A percentile compares a stretch with the other conserved stretches of the same genome.
These are phyloP conservation scores for Fusarium robinianum DNA, from an alignment of 2,329 filamentous ascomycete genomes.

Conservation along the genomic window DNA sequence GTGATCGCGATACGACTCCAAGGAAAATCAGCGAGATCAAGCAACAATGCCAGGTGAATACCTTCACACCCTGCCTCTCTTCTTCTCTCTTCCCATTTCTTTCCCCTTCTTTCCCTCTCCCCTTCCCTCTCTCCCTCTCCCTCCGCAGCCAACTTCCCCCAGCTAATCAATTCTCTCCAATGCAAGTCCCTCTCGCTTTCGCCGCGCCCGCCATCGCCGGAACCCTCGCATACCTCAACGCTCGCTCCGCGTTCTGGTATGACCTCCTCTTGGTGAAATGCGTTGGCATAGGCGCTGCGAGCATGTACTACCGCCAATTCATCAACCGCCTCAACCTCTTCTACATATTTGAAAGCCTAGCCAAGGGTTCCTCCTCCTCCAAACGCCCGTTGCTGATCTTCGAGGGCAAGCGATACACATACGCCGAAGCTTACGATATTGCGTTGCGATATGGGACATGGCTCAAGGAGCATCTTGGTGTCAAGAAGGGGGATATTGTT, in stretches of 20 bases:
- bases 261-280: conserved; percentile 66
- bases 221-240: conserved; percentile 77
- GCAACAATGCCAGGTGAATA: conserved; percentile 1
- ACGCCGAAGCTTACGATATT: conserved; percentile 72
- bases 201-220: conserved; percentile 67
- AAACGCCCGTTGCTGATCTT: conserved; percentile 67
- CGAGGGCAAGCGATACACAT: conserved; percentile 71
- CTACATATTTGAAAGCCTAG: conserved; percentile 72
- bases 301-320: conserved; percentile 53
- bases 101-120: no score
- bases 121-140: no score
- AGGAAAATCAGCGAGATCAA: no score
- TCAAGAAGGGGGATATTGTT: conserved; percentile 75
- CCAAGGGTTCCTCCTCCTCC: conserved; percentile 55
- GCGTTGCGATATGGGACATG: conserved; percentile 75
- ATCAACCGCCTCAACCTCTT: conserved; percentile 71
- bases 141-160: not conserved
- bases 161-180: not conserved
- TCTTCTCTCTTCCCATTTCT: not conserved
- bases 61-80: not conserved
- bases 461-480: conserved; percentile 65
- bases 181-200: conserved; percentile 56
- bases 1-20: no score
- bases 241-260: conserved; percentile 67
- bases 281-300: conserved; percentile 51